Evolutionary conservation across 2,329 filamentous ascomycete genomes (phyloP).

Genomic region (Coniochaeta prunicola): DNA sequence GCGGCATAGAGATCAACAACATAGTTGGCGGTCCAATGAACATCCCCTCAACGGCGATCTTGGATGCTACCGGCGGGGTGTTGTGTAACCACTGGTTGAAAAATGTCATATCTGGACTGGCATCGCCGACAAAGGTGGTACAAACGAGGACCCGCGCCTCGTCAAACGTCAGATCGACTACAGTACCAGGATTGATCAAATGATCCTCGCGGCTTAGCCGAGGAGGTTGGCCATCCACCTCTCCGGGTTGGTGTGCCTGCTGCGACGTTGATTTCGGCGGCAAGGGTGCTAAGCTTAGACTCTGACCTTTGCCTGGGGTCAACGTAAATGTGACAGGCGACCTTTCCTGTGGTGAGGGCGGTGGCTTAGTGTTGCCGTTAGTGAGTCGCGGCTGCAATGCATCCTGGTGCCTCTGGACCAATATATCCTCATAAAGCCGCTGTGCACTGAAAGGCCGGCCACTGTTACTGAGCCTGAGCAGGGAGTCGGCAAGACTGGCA

Average conservation of each 20-base stretch:
- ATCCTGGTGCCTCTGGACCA: constrained; percentile 35
- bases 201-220: constrained; percentile 28
- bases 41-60: constrained; percentile 60
- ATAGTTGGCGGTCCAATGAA: constrained; percentile 61
- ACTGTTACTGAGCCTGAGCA: constrained; percentile 41
- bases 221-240: constrained; percentile 17
- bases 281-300: constrained; percentile 44
- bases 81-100: constrained; percentile 61
- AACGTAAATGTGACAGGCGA: constrained; percentile 48
- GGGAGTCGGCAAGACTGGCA: constrained; percentile 45
- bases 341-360: constrained; percentile 24
- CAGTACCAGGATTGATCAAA: constrained; percentile 38
- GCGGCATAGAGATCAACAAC: constrained; percentile 59
- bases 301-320: constrained; percentile 45
- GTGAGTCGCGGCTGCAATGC: constrained; percentile 32
- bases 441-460: constrained; percentile 50
- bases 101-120: constrained; percentile 57
- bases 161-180: constrained; percentile 52
- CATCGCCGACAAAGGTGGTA: constrained; percentile 59
- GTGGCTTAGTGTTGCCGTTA: constrained; percentile 35
- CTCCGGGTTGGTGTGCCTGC: constrained; percentile 20
- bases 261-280: constrained; percentile 21
- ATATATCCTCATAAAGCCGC: constrained; percentile 48
- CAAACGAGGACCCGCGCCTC: constrained; percentile 58
- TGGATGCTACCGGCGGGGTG: constrained; percentile 46